These are phyloP conservation scores for Periglandula ipomoeae DNA, from an alignment of 2,329 filamentous ascomycete species.

Conservation along the genomic window DNA sequence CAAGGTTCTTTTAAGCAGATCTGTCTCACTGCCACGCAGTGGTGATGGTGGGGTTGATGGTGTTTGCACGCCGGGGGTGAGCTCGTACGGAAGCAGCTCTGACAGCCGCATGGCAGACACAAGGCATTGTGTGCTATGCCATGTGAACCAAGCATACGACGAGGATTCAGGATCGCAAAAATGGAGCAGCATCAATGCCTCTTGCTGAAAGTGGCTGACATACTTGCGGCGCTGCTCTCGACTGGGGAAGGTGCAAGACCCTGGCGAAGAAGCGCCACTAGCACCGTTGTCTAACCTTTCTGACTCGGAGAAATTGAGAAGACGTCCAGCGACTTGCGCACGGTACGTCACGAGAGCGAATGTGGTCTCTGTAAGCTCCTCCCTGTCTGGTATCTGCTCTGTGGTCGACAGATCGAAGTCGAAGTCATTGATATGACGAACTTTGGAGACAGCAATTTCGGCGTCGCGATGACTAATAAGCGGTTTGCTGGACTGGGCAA, in stretches of 20 bases:
- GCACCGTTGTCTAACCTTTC: background rate
- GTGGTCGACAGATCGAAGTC: conserved; percentile 7
- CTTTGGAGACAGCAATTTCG: background rate
- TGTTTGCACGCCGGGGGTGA: background rate
- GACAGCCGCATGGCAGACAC: conserved; percentile 7
- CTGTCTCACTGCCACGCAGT: background rate
- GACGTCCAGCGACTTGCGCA: conserved; percentile 5
- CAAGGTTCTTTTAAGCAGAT: conserved; percentile 3
- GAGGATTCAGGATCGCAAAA: conserved; percentile 11
- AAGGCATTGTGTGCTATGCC: conserved; percentile 11
- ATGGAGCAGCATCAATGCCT: conserved; percentile 5
- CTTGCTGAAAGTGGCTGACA: conserved; percentile 6
- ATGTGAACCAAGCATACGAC: conserved; percentile 10
- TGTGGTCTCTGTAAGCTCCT: conserved; percentile 10
- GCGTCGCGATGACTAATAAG: conserved; percentile 6
- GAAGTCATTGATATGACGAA: conserved; percentile 9
- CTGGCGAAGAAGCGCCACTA: background rate
- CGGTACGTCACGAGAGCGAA: conserved; percentile 8
- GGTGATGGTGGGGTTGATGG: background rate
- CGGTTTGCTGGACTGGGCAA: conserved; percentile 7
- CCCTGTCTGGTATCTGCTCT: conserved; percentile 1
- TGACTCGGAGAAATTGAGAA: background rate
- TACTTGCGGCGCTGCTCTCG: background rate
- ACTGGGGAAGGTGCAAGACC: background rate
- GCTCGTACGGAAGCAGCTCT: conserved; percentile 1